Conservation (phyloP, 2,329 filamentous ascomycete genomes). For the Trichoderma koningii region DNA sequence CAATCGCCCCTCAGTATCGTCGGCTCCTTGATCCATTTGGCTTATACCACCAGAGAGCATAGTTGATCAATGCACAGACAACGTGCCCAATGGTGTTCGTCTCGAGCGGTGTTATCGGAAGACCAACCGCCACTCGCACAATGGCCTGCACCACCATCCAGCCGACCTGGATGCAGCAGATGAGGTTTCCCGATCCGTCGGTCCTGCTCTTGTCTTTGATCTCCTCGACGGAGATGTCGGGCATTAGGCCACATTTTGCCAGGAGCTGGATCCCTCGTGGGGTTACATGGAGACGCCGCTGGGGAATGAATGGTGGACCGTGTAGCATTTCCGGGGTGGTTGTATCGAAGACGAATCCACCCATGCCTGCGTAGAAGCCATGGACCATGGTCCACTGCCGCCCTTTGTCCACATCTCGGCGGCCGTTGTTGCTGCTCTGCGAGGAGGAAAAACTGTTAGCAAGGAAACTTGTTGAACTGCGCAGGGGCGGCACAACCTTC, state of each 20-base stretch:
- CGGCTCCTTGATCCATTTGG: constrained; percentile 31
- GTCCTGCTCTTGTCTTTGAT: constrained; percentile 43
- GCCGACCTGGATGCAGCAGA: constrained; percentile 41
- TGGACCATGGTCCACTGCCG: constrained; percentile 35
- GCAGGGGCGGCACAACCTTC: not conserved
- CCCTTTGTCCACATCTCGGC: not conserved
- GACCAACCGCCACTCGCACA: constrained; percentile 35
- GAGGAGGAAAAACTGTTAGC: not conserved
- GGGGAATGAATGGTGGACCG: constrained; percentile 7
- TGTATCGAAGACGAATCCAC: constrained; percentile 36
- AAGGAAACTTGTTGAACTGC: not conserved
- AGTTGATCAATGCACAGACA: constrained; percentile 39
- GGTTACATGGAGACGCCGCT: constrained; percentile 21
- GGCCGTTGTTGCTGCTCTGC: not conserved
- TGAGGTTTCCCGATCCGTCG: constrained; percentile 38
- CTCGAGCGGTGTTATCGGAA: constrained; percentile 43
- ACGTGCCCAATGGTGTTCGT: constrained; percentile 41
- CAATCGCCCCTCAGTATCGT: constrained; percentile 24
- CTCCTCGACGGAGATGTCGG: constrained; percentile 25
- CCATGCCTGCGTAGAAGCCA: constrained; percentile 38
- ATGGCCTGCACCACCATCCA: constrained; percentile 44
- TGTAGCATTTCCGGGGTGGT: not conserved
- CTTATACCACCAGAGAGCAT: constrained; percentile 41
- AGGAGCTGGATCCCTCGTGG: constrained; percentile 19
- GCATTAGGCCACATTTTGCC: constrained; percentile 5